phyloP scores from a whole-genome alignment of 2,329 filamentous ascomycete species.

The Aspergillus sp. region DNA sequence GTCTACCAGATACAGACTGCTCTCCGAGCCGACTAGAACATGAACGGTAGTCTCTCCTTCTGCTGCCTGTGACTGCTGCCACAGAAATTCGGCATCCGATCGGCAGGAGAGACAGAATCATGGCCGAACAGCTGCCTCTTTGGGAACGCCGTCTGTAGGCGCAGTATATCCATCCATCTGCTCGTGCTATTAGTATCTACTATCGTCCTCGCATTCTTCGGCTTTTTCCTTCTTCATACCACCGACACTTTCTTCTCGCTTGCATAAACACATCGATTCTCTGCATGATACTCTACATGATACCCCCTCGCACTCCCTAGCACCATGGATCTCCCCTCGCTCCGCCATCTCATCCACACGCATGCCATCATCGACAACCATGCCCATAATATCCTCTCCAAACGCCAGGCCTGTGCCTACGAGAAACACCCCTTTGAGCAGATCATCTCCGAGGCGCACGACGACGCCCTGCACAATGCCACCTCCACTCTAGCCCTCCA shows the following conservation, averaged over 20 bases:
- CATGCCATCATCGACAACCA: slow-evolving; percentile 49
- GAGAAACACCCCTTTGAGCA: slow-evolving; percentile 52
- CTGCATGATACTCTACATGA: not conserved
- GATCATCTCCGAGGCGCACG: slow-evolving; percentile 71
- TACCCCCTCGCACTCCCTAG: not conserved
- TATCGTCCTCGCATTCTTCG: not conserved
- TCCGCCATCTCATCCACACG: slow-evolving; percentile 35
- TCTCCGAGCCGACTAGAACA: not conserved
- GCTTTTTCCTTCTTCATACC: too few relatives aligned
- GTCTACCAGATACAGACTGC: not conserved
- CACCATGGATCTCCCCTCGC: slow-evolving; percentile 28
- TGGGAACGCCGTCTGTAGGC: not conserved
- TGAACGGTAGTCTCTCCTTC: not conserved
- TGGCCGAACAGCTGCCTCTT: slow-evolving; percentile 4
- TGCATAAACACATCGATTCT: too few relatives aligned
- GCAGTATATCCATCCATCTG: not conserved
- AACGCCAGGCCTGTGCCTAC: slow-evolving; percentile 31
- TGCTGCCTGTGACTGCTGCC: not conserved
- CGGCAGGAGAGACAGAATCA: not conserved
- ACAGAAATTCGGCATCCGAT: not conserved
- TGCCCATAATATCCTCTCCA: slow-evolving; percentile 44
- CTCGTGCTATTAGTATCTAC: too few relatives aligned
- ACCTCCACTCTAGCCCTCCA: slow-evolving; percentile 65
- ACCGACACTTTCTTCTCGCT: too few relatives aligned
- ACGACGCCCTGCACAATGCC: slow-evolving; percentile 62